Conservation (phyloP, 2,329 filamentous ascomycete species). For the Fusarium sp. region DNA sequence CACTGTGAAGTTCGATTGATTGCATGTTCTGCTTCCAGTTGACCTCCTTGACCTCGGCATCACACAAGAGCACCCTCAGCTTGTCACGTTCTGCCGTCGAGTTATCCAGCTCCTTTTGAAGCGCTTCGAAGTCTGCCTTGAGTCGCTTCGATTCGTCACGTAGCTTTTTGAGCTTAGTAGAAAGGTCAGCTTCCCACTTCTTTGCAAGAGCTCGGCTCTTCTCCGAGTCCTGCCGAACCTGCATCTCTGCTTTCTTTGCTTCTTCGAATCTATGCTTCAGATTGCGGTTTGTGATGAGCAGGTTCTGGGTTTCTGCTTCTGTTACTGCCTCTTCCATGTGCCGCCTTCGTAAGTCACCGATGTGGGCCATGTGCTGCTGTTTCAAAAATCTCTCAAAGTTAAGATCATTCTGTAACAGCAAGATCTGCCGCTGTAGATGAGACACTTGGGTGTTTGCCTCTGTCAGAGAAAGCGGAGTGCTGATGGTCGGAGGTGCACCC, state of each 20-base stretch:
- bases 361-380: constrained; percentile 84
- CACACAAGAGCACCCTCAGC: constrained; percentile 74
- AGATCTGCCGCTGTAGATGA: constrained; percentile 78
- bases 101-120: constrained; percentile 70
- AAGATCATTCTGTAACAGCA: constrained; percentile 82
- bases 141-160: constrained; percentile 78
- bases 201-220: constrained; percentile 79
- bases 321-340: constrained; percentile 82
- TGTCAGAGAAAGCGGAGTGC: constrained; percentile 49
- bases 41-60: constrained; percentile 77
- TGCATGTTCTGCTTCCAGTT: constrained; percentile 73
- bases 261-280: constrained; percentile 80
- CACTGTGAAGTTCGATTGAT: constrained; percentile 70
- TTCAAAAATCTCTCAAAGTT: constrained; percentile 88
- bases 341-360: constrained; percentile 80
- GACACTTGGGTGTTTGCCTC: constrained; percentile 59
- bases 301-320: constrained; percentile 85
- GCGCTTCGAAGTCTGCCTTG: constrained; percentile 67
- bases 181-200: constrained; percentile 82
- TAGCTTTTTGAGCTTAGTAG: constrained; percentile 73
- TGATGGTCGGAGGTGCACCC: constrained; percentile 48
- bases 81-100: constrained; percentile 72
- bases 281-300: constrained; percentile 81
- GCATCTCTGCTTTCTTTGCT: constrained; percentile 76
- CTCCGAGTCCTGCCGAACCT: constrained; percentile 78